Base-by-base conservation (phyloP, 2,329 filamentous ascomycete genomes). In the Aspergillus japonicus region DNA sequence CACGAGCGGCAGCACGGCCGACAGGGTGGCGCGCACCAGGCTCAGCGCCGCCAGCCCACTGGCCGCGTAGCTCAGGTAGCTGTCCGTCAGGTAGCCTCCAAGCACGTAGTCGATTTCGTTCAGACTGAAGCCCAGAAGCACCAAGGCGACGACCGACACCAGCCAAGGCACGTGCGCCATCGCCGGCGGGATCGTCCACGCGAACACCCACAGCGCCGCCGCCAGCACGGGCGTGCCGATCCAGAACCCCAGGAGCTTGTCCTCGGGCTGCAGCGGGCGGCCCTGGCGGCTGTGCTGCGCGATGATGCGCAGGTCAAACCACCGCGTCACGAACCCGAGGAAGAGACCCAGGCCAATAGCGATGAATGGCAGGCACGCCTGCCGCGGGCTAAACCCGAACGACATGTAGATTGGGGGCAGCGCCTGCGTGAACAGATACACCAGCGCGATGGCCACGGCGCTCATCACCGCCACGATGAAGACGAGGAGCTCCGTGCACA, bases 401-500 rank as follows among this genome's bases (percentile, higher is more conserved):
- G 68, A 66, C 21, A 65, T 50, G 65, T 78, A 82, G 3, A 81
- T 72, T 0, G 69, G 61, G 1, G 71, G 68, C 1, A 66, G 42
- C 2, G 65, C 64, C 54, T 66, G 2, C 0, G 59, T 61, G 48
- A 59, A 61, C 3, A 82, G 75, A 61, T 82, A 83, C 26, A 82
- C 77, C n/a, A 82, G 69, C 0, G 75, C 78, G 63, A 78, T 80
- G 6, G 76, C 75, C 16, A 77, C 68, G 8, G 77, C 77, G 8
- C 73, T 77, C 62, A 82, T 78, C 23, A 79, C 68, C 0, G 80
- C 72, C 11, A 78, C 72, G 44, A 76, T 68, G 42, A 78, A 73
- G 29, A 83, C 76, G 44, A 83, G 77, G 0, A 81, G 80, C 55
- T 83, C 80, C 2, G 75, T 79, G 63, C 77, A 74, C 57, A 82